A percentile compares a stretch with the other conserved stretches of the same genome.
These are phyloP conservation scores for Ascocoryne sarcoides DNA, from an alignment of 2,329 filamentous ascomycete species.

Conservation along the genomic window DNA sequence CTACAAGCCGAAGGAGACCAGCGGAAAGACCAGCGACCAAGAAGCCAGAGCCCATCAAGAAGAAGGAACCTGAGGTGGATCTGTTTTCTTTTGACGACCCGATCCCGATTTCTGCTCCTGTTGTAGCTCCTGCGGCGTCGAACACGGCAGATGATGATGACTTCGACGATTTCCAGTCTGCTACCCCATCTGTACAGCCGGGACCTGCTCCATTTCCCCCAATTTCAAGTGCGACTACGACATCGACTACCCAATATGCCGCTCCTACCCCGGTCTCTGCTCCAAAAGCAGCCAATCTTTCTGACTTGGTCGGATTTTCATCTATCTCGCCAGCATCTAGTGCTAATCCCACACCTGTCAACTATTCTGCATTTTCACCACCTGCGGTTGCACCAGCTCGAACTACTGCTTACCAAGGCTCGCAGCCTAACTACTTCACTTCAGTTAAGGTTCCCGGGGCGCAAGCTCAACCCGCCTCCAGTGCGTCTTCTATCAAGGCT, in stretches of 20 bases:
- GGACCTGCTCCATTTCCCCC: constrained; percentile 33
- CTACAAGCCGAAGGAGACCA: constrained; percentile 19
- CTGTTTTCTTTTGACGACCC: constrained; percentile 88
- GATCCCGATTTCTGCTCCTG: constrained; percentile 36
- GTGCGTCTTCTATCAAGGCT: constrained; percentile 35
- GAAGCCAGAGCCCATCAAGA: constrained; percentile 63
- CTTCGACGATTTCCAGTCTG: constrained; percentile 96
- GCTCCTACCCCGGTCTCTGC: constrained; percentile 80
- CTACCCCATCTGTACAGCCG: constrained; percentile 46
- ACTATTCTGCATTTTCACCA: constrained; percentile 55
- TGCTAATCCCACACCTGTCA: constrained; percentile 44
- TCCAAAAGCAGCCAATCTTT: constrained; percentile 70
- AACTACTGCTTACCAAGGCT: constrained; percentile 59
- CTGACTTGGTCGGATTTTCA: constrained; percentile 69
- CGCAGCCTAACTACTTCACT: constrained; percentile 90
- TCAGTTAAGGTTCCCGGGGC: constrained; percentile 51
- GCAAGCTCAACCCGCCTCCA: constrained; percentile 22
- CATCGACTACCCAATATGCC: constrained; percentile 61
- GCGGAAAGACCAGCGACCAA: constrained; percentile 42
- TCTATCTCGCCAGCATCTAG: constrained; percentile 69
- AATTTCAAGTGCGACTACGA: constrained; percentile 41
- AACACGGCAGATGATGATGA: constrained; percentile 61
- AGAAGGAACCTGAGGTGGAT: constrained; percentile 83
- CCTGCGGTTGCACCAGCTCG: constrained; percentile 33
- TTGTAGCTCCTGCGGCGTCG: constrained; percentile 35